Evolutionary conservation across 2,329 filamentous ascomycete genomes (phyloP).

Genomic region (Aureobasidium sp.): DNA sequence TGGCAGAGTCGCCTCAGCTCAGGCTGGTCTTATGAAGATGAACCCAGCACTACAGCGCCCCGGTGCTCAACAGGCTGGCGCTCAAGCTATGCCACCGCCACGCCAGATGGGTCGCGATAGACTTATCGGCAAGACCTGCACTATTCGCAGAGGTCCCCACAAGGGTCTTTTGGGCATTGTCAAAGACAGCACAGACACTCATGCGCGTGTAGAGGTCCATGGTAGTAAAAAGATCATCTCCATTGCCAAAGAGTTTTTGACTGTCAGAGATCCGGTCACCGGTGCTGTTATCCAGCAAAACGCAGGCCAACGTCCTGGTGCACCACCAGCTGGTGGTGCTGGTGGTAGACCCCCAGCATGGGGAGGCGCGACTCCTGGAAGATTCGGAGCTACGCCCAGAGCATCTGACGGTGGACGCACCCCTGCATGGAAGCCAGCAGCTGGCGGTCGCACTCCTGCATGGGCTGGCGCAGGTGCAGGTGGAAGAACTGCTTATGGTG

Average conservation of each 20-base stretch:
- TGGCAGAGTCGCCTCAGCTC: slow-evolving; percentile 62
- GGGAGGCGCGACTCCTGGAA: slow-evolving; percentile 15
- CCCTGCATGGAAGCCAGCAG: slow-evolving; percentile 52
- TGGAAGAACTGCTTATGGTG: slow-evolving; percentile 38
- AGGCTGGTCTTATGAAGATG: slow-evolving; percentile 81
- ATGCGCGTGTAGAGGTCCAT: slow-evolving; percentile 85
- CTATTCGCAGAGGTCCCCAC: slow-evolving; percentile 76
- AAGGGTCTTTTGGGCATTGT: slow-evolving; percentile 93
- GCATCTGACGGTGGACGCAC: slow-evolving; percentile 51
- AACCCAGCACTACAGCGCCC: slow-evolving; percentile 81
- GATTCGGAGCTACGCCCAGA: slow-evolving; percentile 45
- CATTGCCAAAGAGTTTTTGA: slow-evolving; percentile 72
- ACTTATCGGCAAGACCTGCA: slow-evolving; percentile 84
- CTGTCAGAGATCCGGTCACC: slow-evolving; percentile 72
- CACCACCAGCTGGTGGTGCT: slow-evolving; percentile 30
- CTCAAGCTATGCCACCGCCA: slow-evolving; percentile 60
- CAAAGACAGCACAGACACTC: slow-evolving; percentile 82
- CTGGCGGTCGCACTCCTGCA: slow-evolving; percentile 40
- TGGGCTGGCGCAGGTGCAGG: slow-evolving; percentile 37
- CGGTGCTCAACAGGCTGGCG: slow-evolving; percentile 42
- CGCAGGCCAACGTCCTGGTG: slow-evolving; percentile 41
- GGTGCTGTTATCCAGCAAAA: slow-evolving; percentile 69
- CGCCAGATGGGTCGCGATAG: slow-evolving; percentile 70
- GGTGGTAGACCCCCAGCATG: slow-evolving; percentile 32
- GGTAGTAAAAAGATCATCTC: slow-evolving; percentile 89